Base-by-base conservation (phyloP, 345 rosid genomes). In the Balakata baccata region DNA sequence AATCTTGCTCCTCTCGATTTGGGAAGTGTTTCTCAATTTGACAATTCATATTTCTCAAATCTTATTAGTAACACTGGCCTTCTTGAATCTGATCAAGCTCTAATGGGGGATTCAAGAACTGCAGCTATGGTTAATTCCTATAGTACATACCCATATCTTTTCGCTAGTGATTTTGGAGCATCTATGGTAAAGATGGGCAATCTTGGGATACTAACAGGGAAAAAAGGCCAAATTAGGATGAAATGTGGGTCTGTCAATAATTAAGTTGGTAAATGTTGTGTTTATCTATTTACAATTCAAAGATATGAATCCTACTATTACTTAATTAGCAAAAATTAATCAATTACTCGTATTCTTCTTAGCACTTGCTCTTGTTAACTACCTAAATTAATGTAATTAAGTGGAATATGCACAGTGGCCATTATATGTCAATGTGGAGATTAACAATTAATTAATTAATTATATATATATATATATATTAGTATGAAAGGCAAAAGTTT, bases 41-140 rank as follows among this genome's bases (percentile, higher is more conserved):
- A 94, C 87, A 92, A 89, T 72, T 75, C 70, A 50, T 94, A 89
- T 77, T 94, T 87, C 70, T 74, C 80, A 1, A 90, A 64, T 17
- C 39, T 73, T 9, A 45, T 73, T 39, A 53, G 37, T 17, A 89
- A 82, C 60, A 41, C 22, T 3, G 95, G 88, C 18, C 83, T 93
- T 59, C 88, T 94, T 2, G 93, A 90, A 66, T 89, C 97, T 22
- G 97, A 94, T 78, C 90, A 90, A 75, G 92, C 80, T 14, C 75
- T 94, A 25, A 73, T 86, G 85, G 39, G 60, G 11, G 86, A 92
- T 68, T 43, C 87, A 3, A 87, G 46, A 0, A 75, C 97, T 11
- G 82, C 90, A 0, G 80, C 86, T 5, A 29, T 89, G 73, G 96
- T 89, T 12, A 82, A 75, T 43, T 78, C 88, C 6, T 94, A 92